Evolutionary conservation across 768 basidiomycete genomes (phyloP), one percentile per base, ranked within the genome.

Genomic region (Podaxis sp.): DNA sequence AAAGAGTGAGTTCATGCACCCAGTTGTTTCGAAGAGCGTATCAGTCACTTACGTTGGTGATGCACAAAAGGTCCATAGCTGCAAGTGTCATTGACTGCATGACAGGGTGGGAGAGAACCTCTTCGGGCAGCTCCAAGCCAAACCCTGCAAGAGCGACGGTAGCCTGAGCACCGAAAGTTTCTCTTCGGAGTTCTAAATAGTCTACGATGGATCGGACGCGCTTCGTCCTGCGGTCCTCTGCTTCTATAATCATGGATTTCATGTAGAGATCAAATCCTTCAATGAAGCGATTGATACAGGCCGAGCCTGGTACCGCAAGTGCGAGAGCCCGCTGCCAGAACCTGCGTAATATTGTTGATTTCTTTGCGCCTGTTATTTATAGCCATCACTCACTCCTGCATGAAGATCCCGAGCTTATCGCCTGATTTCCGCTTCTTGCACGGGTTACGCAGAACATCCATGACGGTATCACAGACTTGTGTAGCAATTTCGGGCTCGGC

Each of bases 371-470:
- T 9, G 33, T 33, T 33, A 33, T 33, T 33, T 33, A 33, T 33
- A 33, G 33, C 8, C 8, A 52, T 12, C 22, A 59, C 51, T 33
- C 27, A 55, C 63, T 53, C 63, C 49, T 50, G 57, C 57, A 58
- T 58, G 50, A 53, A 55, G n/a, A 55, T 38, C 9, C 56, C 52
- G 17, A 57, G 33, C 65, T 64, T 65, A 66, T 69, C 67, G 62
- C 59, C 65, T 43, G 3, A 56, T 37, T 47, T 67, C 57, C 56
- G 66, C 66, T 33, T 69, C 66, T 37, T 67, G 53, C 17, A 68
- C 27, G 70, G 68, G 50, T 68, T 64, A 6, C 66, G 56, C 17
- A 70, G 55, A n/a, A 65, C 67, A 46, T 70, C 71, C 56, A 69
- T 66, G 8, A 68, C 66, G n/a, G 63, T 67, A 22, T 66, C 61